phyloP scores from a whole-genome alignment of 2,329 filamentous ascomycete genomes.

The Mycosphaerella sp. region DNA sequence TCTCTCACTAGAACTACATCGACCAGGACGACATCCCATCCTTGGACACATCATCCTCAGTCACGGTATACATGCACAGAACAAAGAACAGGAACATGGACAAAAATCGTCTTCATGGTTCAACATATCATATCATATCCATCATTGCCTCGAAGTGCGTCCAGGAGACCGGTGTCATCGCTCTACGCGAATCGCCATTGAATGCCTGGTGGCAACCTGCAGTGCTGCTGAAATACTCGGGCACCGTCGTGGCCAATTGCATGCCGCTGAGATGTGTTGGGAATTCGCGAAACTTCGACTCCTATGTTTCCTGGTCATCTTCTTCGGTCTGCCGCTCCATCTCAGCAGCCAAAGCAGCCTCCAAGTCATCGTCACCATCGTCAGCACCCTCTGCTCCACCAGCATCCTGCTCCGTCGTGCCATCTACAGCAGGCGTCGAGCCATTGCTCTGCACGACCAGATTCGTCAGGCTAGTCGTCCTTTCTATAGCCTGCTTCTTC shows the following conservation, averaged over 20 bases:
- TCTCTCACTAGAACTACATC: too few species aligned
- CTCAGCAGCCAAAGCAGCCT: constrained; percentile 48
- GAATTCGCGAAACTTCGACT: neutral
- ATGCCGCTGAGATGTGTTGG: too few species aligned
- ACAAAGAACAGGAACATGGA: neutral
- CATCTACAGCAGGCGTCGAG: constrained; percentile 25
- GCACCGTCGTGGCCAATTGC: too few species aligned
- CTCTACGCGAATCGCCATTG: neutral
- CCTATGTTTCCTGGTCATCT: constrained; percentile 23
- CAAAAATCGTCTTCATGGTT: too few species aligned
- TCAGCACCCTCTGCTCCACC: constrained; percentile 22
- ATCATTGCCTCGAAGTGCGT: neutral
- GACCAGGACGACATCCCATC: too few species aligned
- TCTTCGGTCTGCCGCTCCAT: constrained; percentile 35
- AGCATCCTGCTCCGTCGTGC: constrained; percentile 36
- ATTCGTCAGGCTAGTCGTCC: constrained; percentile 44
- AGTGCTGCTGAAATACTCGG: neutral
- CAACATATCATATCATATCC: neutral
- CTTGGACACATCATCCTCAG: neutral
- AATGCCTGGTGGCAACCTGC: neutral
- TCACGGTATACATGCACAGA: neutral
- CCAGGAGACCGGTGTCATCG: neutral
- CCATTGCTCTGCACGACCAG: constrained; percentile 20
- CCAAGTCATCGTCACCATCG: constrained; percentile 47
- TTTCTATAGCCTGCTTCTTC: constrained; percentile 44